Evolutionary conservation across 2,329 filamentous ascomycete genomes (phyloP), one percentile per base, ranked within the genome.

Genomic region (Trichoderma citrinoviride): DNA sequence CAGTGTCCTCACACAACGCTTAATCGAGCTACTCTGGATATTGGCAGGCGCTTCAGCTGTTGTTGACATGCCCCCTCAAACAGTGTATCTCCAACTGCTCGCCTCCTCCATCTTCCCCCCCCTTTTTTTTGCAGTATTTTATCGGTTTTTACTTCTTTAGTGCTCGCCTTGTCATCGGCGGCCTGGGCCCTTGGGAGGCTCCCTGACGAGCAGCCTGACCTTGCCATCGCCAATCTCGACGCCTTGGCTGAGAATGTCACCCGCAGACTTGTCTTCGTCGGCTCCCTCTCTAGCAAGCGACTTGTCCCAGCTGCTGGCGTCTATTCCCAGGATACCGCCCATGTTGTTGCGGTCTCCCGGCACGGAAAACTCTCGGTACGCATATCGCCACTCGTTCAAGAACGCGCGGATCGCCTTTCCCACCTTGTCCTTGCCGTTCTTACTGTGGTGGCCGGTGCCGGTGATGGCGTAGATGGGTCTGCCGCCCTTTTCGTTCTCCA

Each of bases 341-440:
- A 89, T 88, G 74, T 84, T 89, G 75, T 88, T 89, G 63, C 92
- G 86, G 77, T 98, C 95, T n/a, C 94, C 94, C 2, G 93, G 93
- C 10, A 97, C 93, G 43, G 91, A 95, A 77, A 99, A 99, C 78
- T 99, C 95, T 62, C 94, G 90, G 78, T 94, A 99, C 0, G 92
- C 90, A 75, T 97, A 99, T 68, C 92, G 87, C 93, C 93, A 97
- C 75, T 98, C 94, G 74, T 94, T 96, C 63, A 99, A 81, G 79
- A 96, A 98, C 70, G 86, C 87, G 62, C 95, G 89, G 67, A 98
- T 89, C 1, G 93, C 93, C 79, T 96, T 97, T 74, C 94, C 94
- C 41, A 99, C 92, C 79, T 99, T 99, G 78, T 99, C 95, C 77
- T 98, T 98, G 72, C 95, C 94, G 74, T 97, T 97, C 82, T 98